Percentiles rank a stretch among this genome's conserved stretches.
Evolutionary conservation across 305 asterid genomes (phyloP).

Genomic region (Rubia peregrina): DNA sequence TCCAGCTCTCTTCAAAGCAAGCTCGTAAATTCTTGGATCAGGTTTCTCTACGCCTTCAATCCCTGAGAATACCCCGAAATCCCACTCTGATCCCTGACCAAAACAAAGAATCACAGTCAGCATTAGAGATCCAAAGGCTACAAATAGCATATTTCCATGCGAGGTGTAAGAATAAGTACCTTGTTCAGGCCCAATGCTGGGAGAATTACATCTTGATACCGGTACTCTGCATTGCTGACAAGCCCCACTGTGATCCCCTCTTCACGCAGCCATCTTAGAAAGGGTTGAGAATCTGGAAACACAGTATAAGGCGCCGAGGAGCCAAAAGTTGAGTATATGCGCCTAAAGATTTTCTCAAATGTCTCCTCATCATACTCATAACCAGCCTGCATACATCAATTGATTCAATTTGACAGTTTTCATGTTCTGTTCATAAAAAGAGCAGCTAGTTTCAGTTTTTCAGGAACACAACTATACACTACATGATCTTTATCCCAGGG

Average conservation of each 20-base stretch:
- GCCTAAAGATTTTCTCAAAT: constrained; percentile 77
- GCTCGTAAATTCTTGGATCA: constrained; percentile 23
- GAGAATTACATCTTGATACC: constrained; percentile 86
- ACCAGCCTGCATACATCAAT: constrained; percentile 66
- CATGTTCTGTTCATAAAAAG: neutral
- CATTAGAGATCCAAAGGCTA: neutral
- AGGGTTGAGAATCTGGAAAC: constrained; percentile 78
- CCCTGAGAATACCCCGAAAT: constrained; percentile 30
- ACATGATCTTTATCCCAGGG: neutral
- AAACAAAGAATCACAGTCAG: neutral
- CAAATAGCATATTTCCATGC: neutral
- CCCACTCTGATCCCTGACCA: constrained; percentile 73
- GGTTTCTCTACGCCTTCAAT: constrained; percentile 29
- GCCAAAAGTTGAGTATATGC: constrained; percentile 85
- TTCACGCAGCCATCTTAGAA: constrained; percentile 74
- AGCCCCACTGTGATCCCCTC: constrained; percentile 66
- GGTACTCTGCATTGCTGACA: constrained; percentile 88
- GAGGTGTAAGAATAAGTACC: constrained; percentile 33
- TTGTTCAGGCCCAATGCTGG: constrained; percentile 81
- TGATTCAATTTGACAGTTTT: constrained; percentile 9
- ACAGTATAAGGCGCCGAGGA: constrained; percentile 82
- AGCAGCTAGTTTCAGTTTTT: neutral
- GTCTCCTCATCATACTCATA: constrained; percentile 90
- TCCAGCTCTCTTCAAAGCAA: constrained; percentile 30
- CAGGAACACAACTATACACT: neutral